These are phyloP conservation scores for Pontederia paniculata DNA, from an alignment of 176 grass and related monocot species.

Conservation along the genomic window DNA sequence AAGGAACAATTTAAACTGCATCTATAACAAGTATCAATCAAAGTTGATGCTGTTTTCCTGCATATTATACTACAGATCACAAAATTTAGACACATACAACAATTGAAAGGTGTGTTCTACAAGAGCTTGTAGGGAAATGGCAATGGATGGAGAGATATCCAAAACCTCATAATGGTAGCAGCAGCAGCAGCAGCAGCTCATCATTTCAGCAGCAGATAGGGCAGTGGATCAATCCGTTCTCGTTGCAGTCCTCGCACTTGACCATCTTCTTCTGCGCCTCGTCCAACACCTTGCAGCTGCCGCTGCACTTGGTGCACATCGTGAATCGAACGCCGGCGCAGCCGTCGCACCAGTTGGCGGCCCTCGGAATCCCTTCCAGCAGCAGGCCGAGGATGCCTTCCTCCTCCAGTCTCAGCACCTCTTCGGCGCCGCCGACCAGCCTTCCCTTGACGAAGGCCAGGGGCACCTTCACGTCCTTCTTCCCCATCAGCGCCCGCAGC, in stretches of 20 bases:
- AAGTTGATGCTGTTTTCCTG: too few species aligned
- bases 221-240: conserved; percentile 87
- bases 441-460: conserved; percentile 61
- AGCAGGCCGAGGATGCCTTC: conserved; percentile 62
- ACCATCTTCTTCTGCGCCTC: conserved; percentile 41
- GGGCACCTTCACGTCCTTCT: conserved; percentile 55
- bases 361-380: conserved; percentile 61
- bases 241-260: conserved; percentile 73
- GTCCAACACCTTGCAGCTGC: conserved; percentile 92
- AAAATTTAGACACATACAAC: too few species aligned
- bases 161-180: too few species aligned
- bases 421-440: conserved; percentile 59
- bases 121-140: too few species aligned
- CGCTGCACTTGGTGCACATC: conserved; percentile 88
- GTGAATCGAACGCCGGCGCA: conserved; percentile 83
- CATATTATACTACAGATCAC: too few species aligned
- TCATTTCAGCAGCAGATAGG: conserved; percentile 69
- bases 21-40: too few species aligned
- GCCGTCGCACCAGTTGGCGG: conserved; percentile 58
- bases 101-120: too few species aligned
- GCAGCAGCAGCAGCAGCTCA: too few species aligned
- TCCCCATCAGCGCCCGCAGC: conserved; percentile 56
- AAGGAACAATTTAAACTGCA: too few species aligned
- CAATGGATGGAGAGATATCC: too few species aligned
- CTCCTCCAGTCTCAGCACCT: conserved; percentile 67